A percentile compares a stretch with the other conserved stretches of the same genome.
phyloP scores from a whole-genome alignment of 1,284 basidiomycete genomes.

The Xerocomus amazonicus region DNA sequence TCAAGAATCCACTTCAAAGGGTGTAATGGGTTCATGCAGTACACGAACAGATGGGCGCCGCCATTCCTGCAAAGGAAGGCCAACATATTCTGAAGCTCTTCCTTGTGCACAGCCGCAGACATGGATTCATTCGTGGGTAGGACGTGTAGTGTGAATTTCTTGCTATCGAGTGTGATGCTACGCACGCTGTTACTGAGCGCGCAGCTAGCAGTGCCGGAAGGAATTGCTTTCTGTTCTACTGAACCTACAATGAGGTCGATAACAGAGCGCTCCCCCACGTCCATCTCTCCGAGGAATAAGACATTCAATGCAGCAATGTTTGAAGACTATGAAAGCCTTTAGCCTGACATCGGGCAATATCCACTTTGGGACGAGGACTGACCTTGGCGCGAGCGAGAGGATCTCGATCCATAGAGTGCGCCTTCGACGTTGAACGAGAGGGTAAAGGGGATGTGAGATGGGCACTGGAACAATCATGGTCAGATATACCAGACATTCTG shows the following conservation, averaged over 20 bases:
- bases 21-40: conserved; percentile 20
- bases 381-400: conserved; percentile 6
- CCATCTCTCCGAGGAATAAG: conserved; percentile 25
- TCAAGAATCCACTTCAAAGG: conserved; percentile 18
- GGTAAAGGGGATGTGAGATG: conserved; percentile 8
- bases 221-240: background rate
- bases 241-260: conserved; percentile 16
- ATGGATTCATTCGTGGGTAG: conserved; percentile 3
- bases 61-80: conserved; percentile 15
- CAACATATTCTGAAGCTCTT: conserved; percentile 11
- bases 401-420: conserved; percentile 9
- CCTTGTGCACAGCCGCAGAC: conserved; percentile 1
- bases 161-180: conserved; percentile 15
- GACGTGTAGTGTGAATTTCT: conserved; percentile 16
- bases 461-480: conserved; percentile 2
- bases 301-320: conserved; percentile 13
- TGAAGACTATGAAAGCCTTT: conserved; percentile 10
- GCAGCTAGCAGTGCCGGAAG: background rate
- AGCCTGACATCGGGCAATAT: conserved; percentile 2
- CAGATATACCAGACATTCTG: conserved; percentile 21
- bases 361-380: conserved; percentile 1
- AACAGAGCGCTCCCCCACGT: conserved; percentile 17
- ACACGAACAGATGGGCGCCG: conserved; percentile 20
- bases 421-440: conserved; percentile 13
- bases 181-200: conserved; percentile 3